A percentile compares a stretch with the other conserved stretches of the same genome.
These are phyloP conservation scores for Echinosophora koreensis DNA, from an alignment of 306 rosid genomes.

Conservation along the genomic window DNA sequence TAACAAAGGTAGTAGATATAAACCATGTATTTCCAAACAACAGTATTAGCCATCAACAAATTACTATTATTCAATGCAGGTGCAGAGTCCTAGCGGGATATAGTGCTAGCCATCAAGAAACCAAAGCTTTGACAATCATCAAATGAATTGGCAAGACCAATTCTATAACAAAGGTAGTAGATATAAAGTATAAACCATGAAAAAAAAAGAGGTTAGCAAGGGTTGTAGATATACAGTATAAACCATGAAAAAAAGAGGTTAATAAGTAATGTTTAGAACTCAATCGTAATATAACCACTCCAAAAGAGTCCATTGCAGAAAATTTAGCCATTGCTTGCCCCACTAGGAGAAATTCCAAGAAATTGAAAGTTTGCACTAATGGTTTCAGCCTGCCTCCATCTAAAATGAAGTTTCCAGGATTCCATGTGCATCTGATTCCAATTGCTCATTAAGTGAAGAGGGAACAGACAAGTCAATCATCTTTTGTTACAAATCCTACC, in stretches of 20 bases:
- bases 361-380: constrained; percentile 24
- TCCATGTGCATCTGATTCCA: constrained; percentile 18
- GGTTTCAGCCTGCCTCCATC: constrained; percentile 14
- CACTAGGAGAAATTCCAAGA: neutral
- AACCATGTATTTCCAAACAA: neutral
- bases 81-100: too few relatives aligned
- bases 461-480: constrained; percentile 8
- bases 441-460: constrained; percentile 2
- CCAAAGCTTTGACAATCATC: neutral
- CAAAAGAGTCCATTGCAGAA: constrained; percentile 19
- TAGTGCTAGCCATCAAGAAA: neutral
- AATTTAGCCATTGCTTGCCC: neutral
- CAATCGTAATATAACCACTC: constrained; percentile 33
- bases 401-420: constrained; percentile 10
- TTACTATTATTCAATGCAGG: too few relatives aligned
- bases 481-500: constrained; percentile 10
- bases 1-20: too few relatives aligned
- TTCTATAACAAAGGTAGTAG: constrained; percentile 9
- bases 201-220: constrained; percentile 8
- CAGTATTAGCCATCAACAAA: too few relatives aligned
- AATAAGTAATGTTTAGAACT: constrained; percentile 2
- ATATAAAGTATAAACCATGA: constrained; percentile 23
- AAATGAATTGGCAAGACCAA: neutral
- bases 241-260: constrained; percentile 17
- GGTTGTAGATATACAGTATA: constrained; percentile 9